phyloP scores from a whole-genome alignment of 495 filamentous ascomycete species.

The Glonium stellatum region DNA sequence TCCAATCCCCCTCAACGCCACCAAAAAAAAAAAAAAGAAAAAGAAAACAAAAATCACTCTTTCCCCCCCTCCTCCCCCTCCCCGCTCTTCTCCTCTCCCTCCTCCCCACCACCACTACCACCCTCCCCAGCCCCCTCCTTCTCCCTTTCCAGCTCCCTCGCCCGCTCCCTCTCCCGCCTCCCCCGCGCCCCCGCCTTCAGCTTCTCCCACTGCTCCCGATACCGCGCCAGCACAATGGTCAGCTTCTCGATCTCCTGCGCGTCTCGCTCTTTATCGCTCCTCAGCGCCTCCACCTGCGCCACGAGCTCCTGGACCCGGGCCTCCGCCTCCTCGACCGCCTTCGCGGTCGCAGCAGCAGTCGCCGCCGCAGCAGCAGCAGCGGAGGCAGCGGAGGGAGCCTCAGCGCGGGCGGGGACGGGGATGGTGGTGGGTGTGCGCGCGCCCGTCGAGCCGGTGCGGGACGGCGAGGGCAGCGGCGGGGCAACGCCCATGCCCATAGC shows the following conservation, averaged over 20 bases:
- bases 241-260: conserved; percentile 42
- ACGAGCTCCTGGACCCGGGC: conserved; percentile 49
- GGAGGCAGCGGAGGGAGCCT: no score
- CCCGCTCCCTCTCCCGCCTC: neutral
- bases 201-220: conserved; percentile 75
- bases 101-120: neutral
- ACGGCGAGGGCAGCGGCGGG: conserved; percentile 23
- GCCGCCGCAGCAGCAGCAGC: neutral
- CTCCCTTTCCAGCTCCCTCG: conserved; percentile 4
- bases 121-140: conserved; percentile 9
- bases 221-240: conserved; percentile 56
- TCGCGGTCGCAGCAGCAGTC: neutral
- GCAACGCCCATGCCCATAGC: conserved; percentile 1
- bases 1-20: no score
- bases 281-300: conserved; percentile 40
- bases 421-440: conserved; percentile 9
- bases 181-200: conserved; percentile 41
- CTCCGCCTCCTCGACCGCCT: conserved; percentile 33
- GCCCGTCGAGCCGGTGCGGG: conserved; percentile 8
- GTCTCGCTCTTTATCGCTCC: conserved; percentile 69
- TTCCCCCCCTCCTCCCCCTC: neutral
- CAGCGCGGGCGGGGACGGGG: no score
- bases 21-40: no score
- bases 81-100: conserved; percentile 2
- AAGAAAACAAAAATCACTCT: no score